Evolutionary conservation across 306 rosid genomes (phyloP).

Genomic region (Psophocarpus tetragonolobus): DNA sequence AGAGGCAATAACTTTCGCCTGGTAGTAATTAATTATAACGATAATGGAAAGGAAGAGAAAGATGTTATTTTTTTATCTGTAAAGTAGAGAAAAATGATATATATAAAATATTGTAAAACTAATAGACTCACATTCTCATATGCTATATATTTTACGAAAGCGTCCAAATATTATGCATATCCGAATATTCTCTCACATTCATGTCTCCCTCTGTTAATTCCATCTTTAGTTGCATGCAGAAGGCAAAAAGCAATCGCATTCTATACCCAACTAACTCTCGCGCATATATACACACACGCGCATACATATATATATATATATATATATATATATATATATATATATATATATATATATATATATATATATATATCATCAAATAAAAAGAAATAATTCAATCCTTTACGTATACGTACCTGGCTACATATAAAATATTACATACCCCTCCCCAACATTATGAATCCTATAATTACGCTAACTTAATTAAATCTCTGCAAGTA

Average conservation of each 20-base stretch:
- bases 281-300: too few species aligned
- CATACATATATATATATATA: too few species aligned
- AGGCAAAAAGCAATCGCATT: too few species aligned
- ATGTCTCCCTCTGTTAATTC: neutral
- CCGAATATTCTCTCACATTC: neutral
- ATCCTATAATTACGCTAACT: constrained; percentile 19
- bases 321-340: too few species aligned
- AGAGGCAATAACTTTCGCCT: too few species aligned
- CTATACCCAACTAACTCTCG: too few species aligned
- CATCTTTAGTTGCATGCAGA: neutral
- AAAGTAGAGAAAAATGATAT: neutral
- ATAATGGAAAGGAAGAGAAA: neutral
- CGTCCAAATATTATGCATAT: neutral
- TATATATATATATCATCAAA: constrained; percentile 4
- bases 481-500: neutral
- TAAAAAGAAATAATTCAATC: constrained; percentile 23
- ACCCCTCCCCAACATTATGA: constrained; percentile 33
- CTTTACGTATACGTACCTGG: neutral
- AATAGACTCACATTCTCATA: neutral
- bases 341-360: neutral
- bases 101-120: neutral
- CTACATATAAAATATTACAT: constrained; percentile 25
- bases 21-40: too few species aligned
- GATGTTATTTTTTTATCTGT: too few species aligned
- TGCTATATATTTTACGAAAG: neutral